phyloP scores from a whole-genome alignment of 768 basidiomycete genomes.

The Trametes coccinea region DNA sequence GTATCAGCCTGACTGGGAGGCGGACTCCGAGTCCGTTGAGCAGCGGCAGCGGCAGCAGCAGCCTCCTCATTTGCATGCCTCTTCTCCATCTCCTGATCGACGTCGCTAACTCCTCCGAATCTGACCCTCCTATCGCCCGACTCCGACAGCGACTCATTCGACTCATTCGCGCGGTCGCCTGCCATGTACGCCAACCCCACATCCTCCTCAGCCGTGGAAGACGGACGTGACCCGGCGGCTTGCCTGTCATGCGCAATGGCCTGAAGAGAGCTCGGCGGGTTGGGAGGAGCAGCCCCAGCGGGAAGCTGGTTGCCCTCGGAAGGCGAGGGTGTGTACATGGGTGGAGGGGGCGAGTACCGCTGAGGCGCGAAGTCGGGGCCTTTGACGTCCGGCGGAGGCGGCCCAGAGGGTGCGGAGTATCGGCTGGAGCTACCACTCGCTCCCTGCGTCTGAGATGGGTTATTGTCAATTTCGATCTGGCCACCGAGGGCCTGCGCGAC shows the following conservation, averaged over 20 bases:
- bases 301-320: conserved; percentile 40
- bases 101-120: conserved; percentile 45
- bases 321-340: conserved; percentile 31
- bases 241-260: background rate
- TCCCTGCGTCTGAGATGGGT: background rate
- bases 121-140: conserved; percentile 40
- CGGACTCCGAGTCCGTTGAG: conserved; percentile 21
- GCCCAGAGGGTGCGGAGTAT: background rate
- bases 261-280: conserved; percentile 15
- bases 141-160: conserved; percentile 8
- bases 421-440: conserved; percentile 1
- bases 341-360: conserved; percentile 37
- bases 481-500: conserved; percentile 39
- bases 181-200: conserved; percentile 33
- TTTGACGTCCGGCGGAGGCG: conserved; percentile 6
- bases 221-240: conserved; percentile 11
- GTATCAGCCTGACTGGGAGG: background rate
- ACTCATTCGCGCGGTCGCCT: conserved; percentile 15
- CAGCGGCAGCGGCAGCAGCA: background rate
- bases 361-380: conserved; percentile 10
- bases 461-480: conserved; percentile 5
- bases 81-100: conserved; percentile 38
- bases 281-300: conserved; percentile 42
- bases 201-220: conserved; percentile 25
- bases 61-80: conserved; percentile 7